A percentile compares a stretch with the other conserved stretches of the same genome.
Conservation (phyloP, 257 asterid genomes). For the Penstemon barbatus region DNA sequence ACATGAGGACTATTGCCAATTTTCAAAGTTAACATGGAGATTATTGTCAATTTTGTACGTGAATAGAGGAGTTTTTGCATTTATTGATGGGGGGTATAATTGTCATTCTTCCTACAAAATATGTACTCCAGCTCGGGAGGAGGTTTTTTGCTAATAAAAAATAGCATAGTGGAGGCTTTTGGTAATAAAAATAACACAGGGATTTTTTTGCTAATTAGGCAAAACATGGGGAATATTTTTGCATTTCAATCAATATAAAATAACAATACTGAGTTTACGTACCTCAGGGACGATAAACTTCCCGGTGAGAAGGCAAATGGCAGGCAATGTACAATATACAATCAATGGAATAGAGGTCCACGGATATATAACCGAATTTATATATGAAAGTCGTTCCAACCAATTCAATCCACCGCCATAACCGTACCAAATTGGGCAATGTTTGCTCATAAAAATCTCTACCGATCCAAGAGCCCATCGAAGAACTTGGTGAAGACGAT, state of each 20-base stretch:
- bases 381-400: slow-evolving; percentile 77
- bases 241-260: too few species aligned
- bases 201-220: too few species aligned
- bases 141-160: too few species aligned
- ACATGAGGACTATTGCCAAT: too few species aligned
- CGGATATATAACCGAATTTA: slow-evolving; percentile 89
- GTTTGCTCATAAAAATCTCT: slow-evolving; percentile 86
- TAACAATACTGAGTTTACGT: slow-evolving; percentile 9
- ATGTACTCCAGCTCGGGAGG: too few species aligned
- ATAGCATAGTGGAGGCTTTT: too few species aligned
- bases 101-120: too few species aligned
- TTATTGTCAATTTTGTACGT: too few species aligned
- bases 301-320: slow-evolving; percentile 92
- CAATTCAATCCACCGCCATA: slow-evolving; percentile 88
- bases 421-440: slow-evolving; percentile 92
- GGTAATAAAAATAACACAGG: too few species aligned
- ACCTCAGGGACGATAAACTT: slow-evolving; percentile 93
- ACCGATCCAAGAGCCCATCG: slow-evolving; percentile 98
- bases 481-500: slow-evolving; percentile 94
- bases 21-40: too few species aligned
- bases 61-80: too few species aligned
- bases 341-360: slow-evolving; percentile 86
- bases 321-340: slow-evolving; percentile 85
- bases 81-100: too few species aligned
- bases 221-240: neutral